phyloP scores from a whole-genome alignment of 192 early-diverging fungal species.

The Phycomyces blakesleeanus region DNA sequence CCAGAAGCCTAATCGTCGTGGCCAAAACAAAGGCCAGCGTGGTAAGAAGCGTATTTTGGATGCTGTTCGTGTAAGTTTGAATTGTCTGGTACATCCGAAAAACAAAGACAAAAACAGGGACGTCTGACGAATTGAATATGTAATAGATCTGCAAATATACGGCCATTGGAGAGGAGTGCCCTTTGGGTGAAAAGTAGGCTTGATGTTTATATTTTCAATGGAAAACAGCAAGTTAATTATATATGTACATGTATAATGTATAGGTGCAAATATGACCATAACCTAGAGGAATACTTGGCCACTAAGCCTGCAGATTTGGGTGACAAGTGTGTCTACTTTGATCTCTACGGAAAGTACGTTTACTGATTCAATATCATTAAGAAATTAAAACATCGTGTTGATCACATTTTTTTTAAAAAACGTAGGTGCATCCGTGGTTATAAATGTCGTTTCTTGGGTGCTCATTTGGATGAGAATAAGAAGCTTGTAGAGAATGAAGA shows the following conservation, averaged over 20 bases:
- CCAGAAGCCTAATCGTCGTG: slow-evolving; percentile 8
- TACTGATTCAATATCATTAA: slow-evolving; percentile 11
- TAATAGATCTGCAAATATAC: slow-evolving; percentile 50
- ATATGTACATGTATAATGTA: not conserved
- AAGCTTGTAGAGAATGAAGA: slow-evolving; percentile 59
- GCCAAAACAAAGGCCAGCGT: slow-evolving; percentile 27
- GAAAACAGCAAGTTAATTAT: not conserved
- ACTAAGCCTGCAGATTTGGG: slow-evolving; percentile 78
- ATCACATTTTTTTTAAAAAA: not conserved
- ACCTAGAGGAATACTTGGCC: slow-evolving; percentile 65
- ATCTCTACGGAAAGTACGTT: slow-evolving; percentile 66
- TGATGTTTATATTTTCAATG: too few relatives aligned
- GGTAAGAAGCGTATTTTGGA: slow-evolving; percentile 24
- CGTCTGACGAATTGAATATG: too few relatives aligned
- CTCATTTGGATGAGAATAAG: slow-evolving; percentile 48
- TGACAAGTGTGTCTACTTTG: slow-evolving; percentile 62
- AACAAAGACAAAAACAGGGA: too few relatives aligned
- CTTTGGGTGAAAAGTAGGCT: slow-evolving; percentile 37
- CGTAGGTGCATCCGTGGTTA: slow-evolving; percentile 57
- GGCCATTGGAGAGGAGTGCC: slow-evolving; percentile 45
- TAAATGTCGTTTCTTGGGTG: slow-evolving; percentile 56
- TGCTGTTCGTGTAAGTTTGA: slow-evolving; percentile 19
- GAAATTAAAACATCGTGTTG: not conserved
- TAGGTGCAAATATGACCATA: slow-evolving; percentile 78
- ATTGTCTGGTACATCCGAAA: not conserved